Conservation (phyloP, 768 basidiomycete species). For the Termitomyces sp. region DNA sequence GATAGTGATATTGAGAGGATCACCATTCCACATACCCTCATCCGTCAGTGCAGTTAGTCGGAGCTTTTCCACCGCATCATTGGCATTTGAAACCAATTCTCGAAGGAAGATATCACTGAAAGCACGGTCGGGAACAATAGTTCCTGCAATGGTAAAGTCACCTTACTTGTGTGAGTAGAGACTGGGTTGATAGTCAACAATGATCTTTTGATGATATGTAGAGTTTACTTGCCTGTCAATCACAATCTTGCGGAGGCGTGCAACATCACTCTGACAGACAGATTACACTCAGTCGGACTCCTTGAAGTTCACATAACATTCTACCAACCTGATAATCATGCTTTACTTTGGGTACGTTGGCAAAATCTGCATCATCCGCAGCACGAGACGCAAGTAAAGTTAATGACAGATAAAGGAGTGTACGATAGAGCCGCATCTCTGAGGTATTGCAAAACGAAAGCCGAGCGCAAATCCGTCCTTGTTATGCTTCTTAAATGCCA, state of each 20-base stretch:
- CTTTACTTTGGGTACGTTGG: slow-evolving; percentile 43
- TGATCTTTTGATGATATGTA: neutral
- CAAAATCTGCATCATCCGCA: slow-evolving; percentile 39
- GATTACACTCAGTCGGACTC: neutral
- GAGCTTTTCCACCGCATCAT: slow-evolving; percentile 95
- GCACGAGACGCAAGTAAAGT: slow-evolving; percentile 37
- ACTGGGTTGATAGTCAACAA: slow-evolving; percentile 30
- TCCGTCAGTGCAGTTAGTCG: slow-evolving; percentile 81
- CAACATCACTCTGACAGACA: slow-evolving; percentile 74
- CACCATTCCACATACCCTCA: slow-evolving; percentile 62
- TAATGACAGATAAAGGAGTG: slow-evolving; percentile 41
- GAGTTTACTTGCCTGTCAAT: slow-evolving; percentile 63
- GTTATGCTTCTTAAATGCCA: neutral
- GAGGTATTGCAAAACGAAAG: neutral
- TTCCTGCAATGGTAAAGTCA: neutral
- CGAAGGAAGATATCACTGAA: slow-evolving; percentile 78
- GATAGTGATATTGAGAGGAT: slow-evolving; percentile 86
- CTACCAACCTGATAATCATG: slow-evolving; percentile 64
- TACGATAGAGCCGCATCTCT: slow-evolving; percentile 54
- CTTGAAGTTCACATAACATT: neutral
- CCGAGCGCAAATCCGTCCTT: neutral
- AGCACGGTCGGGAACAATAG: slow-evolving; percentile 1
- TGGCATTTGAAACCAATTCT: slow-evolving; percentile 90
- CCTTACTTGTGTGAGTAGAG: slow-evolving; percentile 77
- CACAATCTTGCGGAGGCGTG: slow-evolving; percentile 88